Conservation (phyloP, 2,329 filamentous ascomycete genomes). For the Aspergillus latus region DNA sequence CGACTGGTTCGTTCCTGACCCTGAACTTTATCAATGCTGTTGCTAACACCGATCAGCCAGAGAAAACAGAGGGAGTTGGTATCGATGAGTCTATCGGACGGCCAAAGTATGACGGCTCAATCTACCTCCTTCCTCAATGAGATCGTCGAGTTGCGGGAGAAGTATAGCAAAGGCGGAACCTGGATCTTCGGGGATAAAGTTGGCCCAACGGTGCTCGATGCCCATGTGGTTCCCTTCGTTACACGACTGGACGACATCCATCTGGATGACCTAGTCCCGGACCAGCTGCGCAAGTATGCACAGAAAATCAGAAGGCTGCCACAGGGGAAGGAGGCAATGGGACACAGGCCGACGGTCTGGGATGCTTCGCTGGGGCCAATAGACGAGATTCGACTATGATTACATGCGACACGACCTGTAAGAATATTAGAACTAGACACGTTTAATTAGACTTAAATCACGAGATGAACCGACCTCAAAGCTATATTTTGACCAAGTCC, state of each 20-base stretch:
- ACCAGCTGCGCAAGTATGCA: constrained; percentile 8
- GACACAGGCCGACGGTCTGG: constrained; percentile 15
- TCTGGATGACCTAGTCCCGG: constrained; percentile 11
- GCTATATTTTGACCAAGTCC: background rate
- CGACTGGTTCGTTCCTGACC: constrained; percentile 10
- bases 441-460: background rate
- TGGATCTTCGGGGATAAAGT: constrained; percentile 17
- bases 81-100: background rate
- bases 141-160: constrained; percentile 2
- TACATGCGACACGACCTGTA: constrained; percentile 8
- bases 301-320: constrained; percentile 4
- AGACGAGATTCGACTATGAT: constrained; percentile 10
- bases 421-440: constrained; percentile 1
- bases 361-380: constrained; percentile 9
- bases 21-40: background rate
- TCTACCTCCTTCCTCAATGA: constrained; percentile 3
- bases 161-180: constrained; percentile 3
- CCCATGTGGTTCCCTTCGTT: constrained; percentile 13
- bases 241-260: constrained; percentile 12
- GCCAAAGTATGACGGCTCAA: constrained; percentile 8
- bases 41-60: constrained; percentile 6
- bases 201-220: constrained; percentile 15
- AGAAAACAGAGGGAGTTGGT: constrained; percentile 7
- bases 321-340: constrained; percentile 10
- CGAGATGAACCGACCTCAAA: background rate